Evolutionary conservation across 2,329 filamentous ascomycete genomes (phyloP), one percentile per base, ranked within the genome.

Genomic region (Byssochlamys sp.): DNA sequence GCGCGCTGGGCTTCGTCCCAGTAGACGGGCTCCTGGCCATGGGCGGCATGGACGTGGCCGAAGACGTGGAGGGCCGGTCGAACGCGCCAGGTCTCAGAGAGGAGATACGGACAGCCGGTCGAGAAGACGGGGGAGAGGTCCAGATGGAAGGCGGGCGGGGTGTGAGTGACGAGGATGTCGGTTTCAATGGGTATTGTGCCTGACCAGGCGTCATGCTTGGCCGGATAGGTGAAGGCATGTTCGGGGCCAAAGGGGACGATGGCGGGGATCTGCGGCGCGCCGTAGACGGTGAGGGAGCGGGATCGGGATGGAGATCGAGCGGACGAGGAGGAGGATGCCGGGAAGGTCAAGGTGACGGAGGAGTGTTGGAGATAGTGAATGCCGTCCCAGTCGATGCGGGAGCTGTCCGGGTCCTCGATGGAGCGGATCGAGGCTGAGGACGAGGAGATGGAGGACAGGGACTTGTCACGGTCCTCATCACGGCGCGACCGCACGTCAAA

Each of bases 101-200:
- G 78, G 4, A 95, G 79, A 57, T 82, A 80, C 5, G 84, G 82
- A 62, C 88, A 91, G 57, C 89, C 90, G 51, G 90, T 75, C 2
- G 80, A 84, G 54, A 84, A 80, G 63, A 87, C 63, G 1, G 73
- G 73, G 26, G 73, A 75, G 24, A 78, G 62, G 60, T 79, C 87
- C 33, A 85, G 78, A 68, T 95, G 89, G 67, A 84, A 79, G 69
- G 83, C 83, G 1, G 90, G 89, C 28, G 91, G 91, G 0, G 84
- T 85, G 67, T 95, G 91, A 1, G 91, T 95, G 52, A 95, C 75
- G 12, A 96, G 79, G 55, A 95, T 82, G 64, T 95, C 90, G 0
- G 85, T 87, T 64, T 88, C 83, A 1, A 77, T 72, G 0, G 90
- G 90, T 4, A 95, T 77, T 24, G 82, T 86, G 61, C 82, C 81